Evolutionary conservation across 805 yeast species (phyloP), one percentile per base, ranked within the genome.

Genomic region (Candida sphagnicola): DNA sequence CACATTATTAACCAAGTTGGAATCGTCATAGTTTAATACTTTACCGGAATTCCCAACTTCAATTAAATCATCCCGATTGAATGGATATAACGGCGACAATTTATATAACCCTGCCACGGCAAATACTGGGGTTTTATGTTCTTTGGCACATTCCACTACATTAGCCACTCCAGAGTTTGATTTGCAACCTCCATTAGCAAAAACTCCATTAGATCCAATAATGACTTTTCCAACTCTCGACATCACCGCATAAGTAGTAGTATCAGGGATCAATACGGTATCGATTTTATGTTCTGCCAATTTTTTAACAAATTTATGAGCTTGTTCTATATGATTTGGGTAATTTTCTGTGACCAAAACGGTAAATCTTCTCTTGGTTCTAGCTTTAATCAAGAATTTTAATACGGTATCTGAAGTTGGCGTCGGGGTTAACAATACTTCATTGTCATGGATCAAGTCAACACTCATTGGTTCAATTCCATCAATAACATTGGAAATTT

Each of bases 171-270:
- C 99, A 1, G 95, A 79, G 18, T 84, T 78, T 2, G 95, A 79
- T 35, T 88, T 77, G 48, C 95, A 85, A 8, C 98, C 97, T 43
- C 99, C 99, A 56, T 93, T 93, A 38, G 95, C 95, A 58, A 93
- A 85, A 4, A 93, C 97, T 0, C 96, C 80, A 44, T 85, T 77
- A 4, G 98, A 84, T 28, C 98, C 97, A 38, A 95, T 77, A 42
- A 93, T 79, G 21, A 93, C 99, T 59, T 95, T 95, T 31, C 97
- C 96, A 4, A 93, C 98, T 47, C 96, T 73, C 28, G 96, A 85
- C 98, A 93, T 93, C 34, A 93, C 88, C 0, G 99, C 97, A 61
- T 83, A 88, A 0, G 84, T 89, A 18, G 95, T 84, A 4, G 95
- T 76, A 57, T 93, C 99, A 1, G 99, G 97, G 25, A 93, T 85